Percentiles rank a stretch among this genome's conserved stretches.
Conservation (phyloP, 2,329 filamentous ascomycete genomes). For the Pezicula carpinea region DNA sequence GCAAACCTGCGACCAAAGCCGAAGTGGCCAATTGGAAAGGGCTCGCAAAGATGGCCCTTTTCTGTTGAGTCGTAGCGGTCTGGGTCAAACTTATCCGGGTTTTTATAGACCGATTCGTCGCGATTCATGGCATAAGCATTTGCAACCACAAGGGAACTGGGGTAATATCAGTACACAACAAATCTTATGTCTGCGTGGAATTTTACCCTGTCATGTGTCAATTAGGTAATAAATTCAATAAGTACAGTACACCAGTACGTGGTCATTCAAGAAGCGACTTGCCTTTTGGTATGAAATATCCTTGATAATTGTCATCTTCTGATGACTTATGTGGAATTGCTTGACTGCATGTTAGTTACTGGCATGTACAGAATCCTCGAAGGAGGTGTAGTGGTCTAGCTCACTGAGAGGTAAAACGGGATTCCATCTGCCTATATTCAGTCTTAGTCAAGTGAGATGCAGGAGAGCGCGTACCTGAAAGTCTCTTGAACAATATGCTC, state of each 20-base stretch:
- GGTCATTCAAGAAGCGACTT: conserved; percentile 20
- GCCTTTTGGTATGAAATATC: conserved; percentile 50
- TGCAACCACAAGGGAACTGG: conserved; percentile 33
- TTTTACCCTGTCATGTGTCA: no score
- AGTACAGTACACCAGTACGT: not conserved
- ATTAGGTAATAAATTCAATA: no score
- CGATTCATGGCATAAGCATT: conserved; percentile 52
- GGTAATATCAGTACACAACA: not conserved
- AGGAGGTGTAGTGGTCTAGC: not conserved
- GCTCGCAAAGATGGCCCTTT: conserved; percentile 37
- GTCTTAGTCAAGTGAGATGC: not conserved
- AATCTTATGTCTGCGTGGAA: no score
- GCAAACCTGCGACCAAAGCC: conserved; percentile 40
- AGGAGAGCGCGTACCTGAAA: conserved; percentile 28
- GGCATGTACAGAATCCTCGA: not conserved
- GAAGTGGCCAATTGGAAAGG: conserved; percentile 42
- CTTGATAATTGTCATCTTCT: conserved; percentile 50
- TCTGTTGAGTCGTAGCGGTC: conserved; percentile 33
- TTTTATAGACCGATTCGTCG: conserved; percentile 33
- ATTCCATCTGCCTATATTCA: not conserved
- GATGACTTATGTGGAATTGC: conserved; percentile 49
- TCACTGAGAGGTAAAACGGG: conserved; percentile 3
- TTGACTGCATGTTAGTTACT: not conserved
- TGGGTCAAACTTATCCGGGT: conserved; percentile 40
- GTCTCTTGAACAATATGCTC: conserved; percentile 40